A percentile compares a stretch with the other conserved stretches of the same genome.
phyloP scores from a whole-genome alignment of 148 eudicot genomes.

The Gaultheria prostrata region DNA sequence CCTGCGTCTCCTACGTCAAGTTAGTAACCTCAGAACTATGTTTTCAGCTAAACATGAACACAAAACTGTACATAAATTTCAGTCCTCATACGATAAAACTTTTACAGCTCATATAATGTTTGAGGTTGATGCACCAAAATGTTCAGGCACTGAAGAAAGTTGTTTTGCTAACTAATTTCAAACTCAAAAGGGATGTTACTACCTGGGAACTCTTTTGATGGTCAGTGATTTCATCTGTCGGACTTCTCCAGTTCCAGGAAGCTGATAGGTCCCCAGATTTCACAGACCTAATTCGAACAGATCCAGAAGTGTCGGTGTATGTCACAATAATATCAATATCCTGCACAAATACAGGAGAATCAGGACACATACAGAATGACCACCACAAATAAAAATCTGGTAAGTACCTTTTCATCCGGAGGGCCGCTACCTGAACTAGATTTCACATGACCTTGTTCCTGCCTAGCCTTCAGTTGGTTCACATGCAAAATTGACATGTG shows the following conservation, averaged over 20 bases:
- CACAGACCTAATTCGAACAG: conserved; percentile 64
- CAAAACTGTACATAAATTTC: neutral
- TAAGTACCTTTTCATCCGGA: conserved; percentile 59
- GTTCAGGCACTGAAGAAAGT: conserved; percentile 1
- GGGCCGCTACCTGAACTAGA: conserved; percentile 35
- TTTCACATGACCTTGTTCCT: conserved; percentile 42
- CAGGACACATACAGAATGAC: conserved; percentile 25
- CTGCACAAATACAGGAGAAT: conserved; percentile 43
- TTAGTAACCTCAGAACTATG: neutral
- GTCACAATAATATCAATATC: conserved; percentile 91
- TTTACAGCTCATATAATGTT: neutral
- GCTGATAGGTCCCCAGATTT: conserved; percentile 78
- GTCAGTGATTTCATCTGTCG: conserved; percentile 39
- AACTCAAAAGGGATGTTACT: conserved; percentile 19
- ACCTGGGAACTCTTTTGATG: conserved; percentile 45
- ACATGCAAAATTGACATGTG: conserved; percentile 6
- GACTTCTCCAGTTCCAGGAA: conserved; percentile 95
- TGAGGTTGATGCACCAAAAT: neutral
- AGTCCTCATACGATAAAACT: neutral
- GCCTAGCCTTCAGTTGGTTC: conserved; percentile 27
- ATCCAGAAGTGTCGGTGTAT: conserved; percentile 80
- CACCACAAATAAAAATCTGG: conserved; percentile 17
- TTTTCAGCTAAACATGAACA: neutral
- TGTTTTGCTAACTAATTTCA: neutral
- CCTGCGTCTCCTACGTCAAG: conserved; percentile 29